Evolutionary conservation across 176 grass and related monocot species (phyloP).

Genomic region (Paspalum vaginatum): DNA sequence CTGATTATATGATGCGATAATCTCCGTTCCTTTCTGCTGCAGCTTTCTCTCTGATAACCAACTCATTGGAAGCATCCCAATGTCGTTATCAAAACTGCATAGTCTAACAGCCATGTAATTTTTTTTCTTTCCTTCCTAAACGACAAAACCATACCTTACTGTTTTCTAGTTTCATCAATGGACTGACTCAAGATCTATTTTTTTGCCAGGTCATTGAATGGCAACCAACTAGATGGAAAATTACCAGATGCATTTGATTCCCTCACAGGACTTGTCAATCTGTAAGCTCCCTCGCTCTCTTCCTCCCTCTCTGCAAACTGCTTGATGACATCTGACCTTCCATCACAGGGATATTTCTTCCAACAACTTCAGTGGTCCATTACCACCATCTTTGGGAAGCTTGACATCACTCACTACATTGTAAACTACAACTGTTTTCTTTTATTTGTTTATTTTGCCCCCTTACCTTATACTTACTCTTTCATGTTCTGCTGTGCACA

Average conservation of each 20-base stretch:
- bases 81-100: constrained; percentile 72
- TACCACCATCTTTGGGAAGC: constrained; percentile 82
- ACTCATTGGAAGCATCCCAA: constrained; percentile 94
- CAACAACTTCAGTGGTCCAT: constrained; percentile 85
- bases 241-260: constrained; percentile 81
- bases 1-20: constrained; percentile 19
- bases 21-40: constrained; percentile 36
- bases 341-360: constrained; percentile 77
- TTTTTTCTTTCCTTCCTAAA: constrained; percentile 24
- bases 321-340: constrained; percentile 32
- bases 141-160: neutral
- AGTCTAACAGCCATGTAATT: constrained; percentile 83
- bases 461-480: constrained; percentile 22
- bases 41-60: constrained; percentile 98
- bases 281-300: constrained; percentile 48
- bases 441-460: constrained; percentile 3
- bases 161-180: neutral
- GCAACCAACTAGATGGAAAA: constrained; percentile 80
- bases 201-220: constrained; percentile 81
- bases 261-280: constrained; percentile 81
- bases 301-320: neutral
- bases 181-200: constrained; percentile 44
- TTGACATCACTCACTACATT: constrained; percentile 85
- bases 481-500: constrained; percentile 42
- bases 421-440: constrained; percentile 57